Percentiles rank a stretch among this genome's conserved stretches.
Evolutionary conservation across 108 stramenopile species (phyloP).

Genomic region (Pinguiococcus pyrenoidosus): DNA sequence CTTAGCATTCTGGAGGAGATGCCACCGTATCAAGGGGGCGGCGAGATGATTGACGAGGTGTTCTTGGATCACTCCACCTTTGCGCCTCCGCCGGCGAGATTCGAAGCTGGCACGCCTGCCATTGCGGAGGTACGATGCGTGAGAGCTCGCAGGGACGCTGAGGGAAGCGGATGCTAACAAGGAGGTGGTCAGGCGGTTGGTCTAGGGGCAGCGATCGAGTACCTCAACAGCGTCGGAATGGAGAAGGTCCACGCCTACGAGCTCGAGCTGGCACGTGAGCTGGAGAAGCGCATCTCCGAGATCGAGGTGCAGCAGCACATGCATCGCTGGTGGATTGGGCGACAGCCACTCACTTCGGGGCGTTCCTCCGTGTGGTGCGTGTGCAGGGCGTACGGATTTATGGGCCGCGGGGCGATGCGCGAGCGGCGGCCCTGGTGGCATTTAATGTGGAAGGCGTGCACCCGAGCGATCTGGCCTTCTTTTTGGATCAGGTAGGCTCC

Average conservation of each 20-base stretch:
- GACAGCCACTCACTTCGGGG: no score
- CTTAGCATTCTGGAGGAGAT: conserved; percentile 60
- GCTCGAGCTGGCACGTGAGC: conserved; percentile 57
- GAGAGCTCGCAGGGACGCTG: no score
- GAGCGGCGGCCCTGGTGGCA: conserved; percentile 60
- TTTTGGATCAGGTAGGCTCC: conserved; percentile 60
- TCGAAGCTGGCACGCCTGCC: conserved; percentile 89
- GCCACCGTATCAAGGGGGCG: conserved; percentile 79
- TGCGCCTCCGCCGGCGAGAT: conserved; percentile 66
- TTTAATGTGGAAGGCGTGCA: conserved; percentile 71
- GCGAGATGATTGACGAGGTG: conserved; percentile 89
- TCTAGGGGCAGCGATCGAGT: conserved; percentile 71
- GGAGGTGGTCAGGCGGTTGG: no score
- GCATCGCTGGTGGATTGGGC: no score
- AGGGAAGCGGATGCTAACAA: no score
- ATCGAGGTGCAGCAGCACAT: no score
- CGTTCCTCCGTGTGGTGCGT: conserved; percentile 46
- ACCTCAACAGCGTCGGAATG: conserved; percentile 63
- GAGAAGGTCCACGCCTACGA: conserved; percentile 69
- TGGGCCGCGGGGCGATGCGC: conserved; percentile 17
- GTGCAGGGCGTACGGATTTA: conserved; percentile 61
- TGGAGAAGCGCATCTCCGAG: no score
- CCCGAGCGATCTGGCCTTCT: conserved; percentile 78
- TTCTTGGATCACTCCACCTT: conserved; percentile 67
- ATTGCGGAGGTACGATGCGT: no score